Evolutionary conservation across 345 rosid genomes (phyloP).

Genomic region (Mangifera indica): DNA sequence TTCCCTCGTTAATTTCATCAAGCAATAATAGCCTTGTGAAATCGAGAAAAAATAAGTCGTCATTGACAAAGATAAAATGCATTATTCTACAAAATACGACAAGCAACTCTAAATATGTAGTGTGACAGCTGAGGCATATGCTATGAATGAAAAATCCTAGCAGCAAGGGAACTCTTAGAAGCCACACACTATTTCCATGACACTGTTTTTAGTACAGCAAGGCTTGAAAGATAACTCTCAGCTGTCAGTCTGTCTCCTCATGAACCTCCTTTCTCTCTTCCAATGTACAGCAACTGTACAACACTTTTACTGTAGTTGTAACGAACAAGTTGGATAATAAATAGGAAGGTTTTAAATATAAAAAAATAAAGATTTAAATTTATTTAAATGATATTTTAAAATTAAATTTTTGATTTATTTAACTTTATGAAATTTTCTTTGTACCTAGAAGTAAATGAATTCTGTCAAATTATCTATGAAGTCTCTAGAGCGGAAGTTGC

Average conservation of each 20-base stretch:
- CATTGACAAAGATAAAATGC: neutral
- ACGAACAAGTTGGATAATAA: too few relatives aligned
- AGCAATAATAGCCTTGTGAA: too few relatives aligned
- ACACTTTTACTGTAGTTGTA: too few relatives aligned
- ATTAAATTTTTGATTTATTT: too few relatives aligned
- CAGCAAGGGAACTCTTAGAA: constrained; percentile 13
- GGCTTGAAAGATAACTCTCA: neutral
- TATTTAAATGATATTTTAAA: too few relatives aligned
- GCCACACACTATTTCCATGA: constrained; percentile 24
- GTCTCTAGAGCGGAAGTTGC: neutral
- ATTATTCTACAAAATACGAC: neutral
- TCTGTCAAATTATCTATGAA: neutral
- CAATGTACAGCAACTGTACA: constrained; percentile 22
- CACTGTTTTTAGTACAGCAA: too few relatives aligned
- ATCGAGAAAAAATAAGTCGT: too few relatives aligned
- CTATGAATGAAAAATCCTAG: constrained; percentile 11
- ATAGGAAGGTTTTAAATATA: too few relatives aligned
- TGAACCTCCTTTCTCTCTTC: constrained; percentile 1
- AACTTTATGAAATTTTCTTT: too few relatives aligned
- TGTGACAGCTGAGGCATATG: neutral
- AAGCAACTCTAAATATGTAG: neutral
- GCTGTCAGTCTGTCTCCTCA: constrained; percentile 19
- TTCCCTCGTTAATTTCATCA: too few relatives aligned
- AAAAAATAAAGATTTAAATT: too few relatives aligned
- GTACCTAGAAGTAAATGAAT: too few relatives aligned